These are phyloP conservation scores for Apiospora arundinis DNA, from an alignment of 2,329 filamentous ascomycete genomes.

Conservation along the genomic window DNA sequence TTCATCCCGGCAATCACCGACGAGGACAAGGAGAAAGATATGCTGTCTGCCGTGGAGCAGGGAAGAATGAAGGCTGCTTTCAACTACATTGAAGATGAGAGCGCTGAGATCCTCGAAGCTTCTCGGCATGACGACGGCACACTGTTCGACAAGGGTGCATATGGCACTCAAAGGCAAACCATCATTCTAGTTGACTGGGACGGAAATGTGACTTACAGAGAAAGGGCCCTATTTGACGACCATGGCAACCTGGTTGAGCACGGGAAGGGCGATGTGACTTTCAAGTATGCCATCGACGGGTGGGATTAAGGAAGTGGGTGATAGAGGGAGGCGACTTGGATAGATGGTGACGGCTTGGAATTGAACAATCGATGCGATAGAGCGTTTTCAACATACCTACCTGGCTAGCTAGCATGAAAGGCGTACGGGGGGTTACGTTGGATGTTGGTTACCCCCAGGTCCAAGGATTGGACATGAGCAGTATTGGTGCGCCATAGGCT, in stretches of 20 bases:
- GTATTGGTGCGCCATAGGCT: background rate
- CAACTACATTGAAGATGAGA: constrained; percentile 44
- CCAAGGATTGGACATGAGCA: background rate
- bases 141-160: constrained; percentile 63
- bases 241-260: constrained; percentile 60
- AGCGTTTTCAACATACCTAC: background rate
- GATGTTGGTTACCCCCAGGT: background rate
- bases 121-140: constrained; percentile 45
- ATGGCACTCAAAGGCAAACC: constrained; percentile 71
- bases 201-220: constrained; percentile 64
- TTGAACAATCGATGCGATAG: background rate
- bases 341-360: background rate
- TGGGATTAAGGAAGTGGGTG: background rate
- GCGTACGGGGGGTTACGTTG: background rate
- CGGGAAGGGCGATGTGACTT: constrained; percentile 61
- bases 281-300: constrained; percentile 58
- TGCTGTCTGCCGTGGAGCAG: constrained; percentile 48
- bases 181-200: constrained; percentile 68
- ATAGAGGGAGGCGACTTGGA: background rate
- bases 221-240: constrained; percentile 65
- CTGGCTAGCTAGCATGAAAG: background rate
- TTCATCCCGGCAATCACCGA: constrained; percentile 66
- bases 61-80: constrained; percentile 47
- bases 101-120: constrained; percentile 43
- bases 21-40: constrained; percentile 50